These are phyloP conservation scores for Colletotrichum brevisporum DNA, from an alignment of 2,329 filamentous ascomycete species.

Conservation along the genomic window DNA sequence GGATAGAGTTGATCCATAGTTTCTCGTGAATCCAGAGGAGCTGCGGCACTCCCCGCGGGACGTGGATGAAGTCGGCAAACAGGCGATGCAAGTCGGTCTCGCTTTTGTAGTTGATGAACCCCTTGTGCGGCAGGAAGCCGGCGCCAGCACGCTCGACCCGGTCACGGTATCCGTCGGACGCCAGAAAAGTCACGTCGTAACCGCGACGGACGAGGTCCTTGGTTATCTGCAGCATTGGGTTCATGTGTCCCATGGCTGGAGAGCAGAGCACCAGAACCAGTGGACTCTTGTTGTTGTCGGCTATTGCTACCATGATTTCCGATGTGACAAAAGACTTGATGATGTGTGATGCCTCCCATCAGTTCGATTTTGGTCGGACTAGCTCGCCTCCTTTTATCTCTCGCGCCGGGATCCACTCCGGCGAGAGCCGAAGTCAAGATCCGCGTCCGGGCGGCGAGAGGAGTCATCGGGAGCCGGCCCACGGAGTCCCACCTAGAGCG, in stretches of 20 bases:
- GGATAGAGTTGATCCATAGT: conserved; percentile 18
- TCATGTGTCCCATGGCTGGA: conserved; percentile 13
- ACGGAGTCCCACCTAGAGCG: neutral
- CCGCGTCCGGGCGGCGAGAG: neutral
- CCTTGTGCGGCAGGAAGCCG: conserved; percentile 45
- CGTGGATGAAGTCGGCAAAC: conserved; percentile 11
- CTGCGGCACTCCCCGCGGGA: conserved; percentile 35
- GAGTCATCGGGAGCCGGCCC: neutral
- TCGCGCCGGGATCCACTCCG: neutral
- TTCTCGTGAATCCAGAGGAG: conserved; percentile 33
- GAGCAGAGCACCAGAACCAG: conserved; percentile 12
- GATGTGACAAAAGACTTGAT: neutral
- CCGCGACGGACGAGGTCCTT: neutral
- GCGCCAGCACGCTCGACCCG: conserved; percentile 52
- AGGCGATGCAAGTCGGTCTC: conserved; percentile 5
- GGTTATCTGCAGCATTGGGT: conserved; percentile 16
- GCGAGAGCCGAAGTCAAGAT: neutral
- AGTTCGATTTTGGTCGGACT: neutral
- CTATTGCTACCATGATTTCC: neutral
- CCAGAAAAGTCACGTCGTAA: conserved; percentile 52
- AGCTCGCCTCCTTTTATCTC: neutral
- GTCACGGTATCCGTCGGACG: conserved; percentile 47
- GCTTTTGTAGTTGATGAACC: conserved; percentile 9
- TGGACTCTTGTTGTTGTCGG: neutral
- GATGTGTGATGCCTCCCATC: neutral